Evolutionary conservation across 2,329 filamentous ascomycete genomes (phyloP), one percentile per base, ranked within the genome.

Genomic region (Calonectria pauciramosa): DNA sequence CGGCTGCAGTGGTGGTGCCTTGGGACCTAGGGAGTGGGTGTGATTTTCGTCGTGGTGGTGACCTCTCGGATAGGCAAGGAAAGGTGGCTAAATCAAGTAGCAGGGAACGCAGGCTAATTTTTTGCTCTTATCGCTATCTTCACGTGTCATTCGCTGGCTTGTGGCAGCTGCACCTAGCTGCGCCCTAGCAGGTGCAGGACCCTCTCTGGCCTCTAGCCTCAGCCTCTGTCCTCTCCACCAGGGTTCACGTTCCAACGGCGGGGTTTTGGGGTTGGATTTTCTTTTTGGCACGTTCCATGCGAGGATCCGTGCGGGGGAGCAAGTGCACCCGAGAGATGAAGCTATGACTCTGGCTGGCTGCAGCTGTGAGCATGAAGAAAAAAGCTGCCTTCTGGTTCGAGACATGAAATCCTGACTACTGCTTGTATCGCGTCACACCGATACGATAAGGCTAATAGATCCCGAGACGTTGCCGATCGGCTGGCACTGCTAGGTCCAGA

Each of bases 41-140:
- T 38, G 52, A 54, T 63, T 72, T 76, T 78, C 74, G 56, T 80
- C 73, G 72, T 69, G 68, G 72, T 68, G 66, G 79, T 81, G 79
- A 81, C 78, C 78, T 81, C 60, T 51, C 20, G 54, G 59, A 73
- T 70, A 75, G 66, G 80, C 79, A 73, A 79, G 79, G 80, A 76
- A 81, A 81, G 73, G 80, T 81, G 80, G 80, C 80, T 78, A 78
- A 74, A 78, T 74, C 54, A 81, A 65, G 77, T 81, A 80, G 71
- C 72, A 63, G 49, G 56, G 30, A 56, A 65, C 30, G 41, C 60
- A 28, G 32, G 75, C 77, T 70, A 78, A 74, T 66, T 81, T 80
- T 80, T 81, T 80, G 59, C 41, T 70, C 72, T 81, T 81, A 81
- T 81, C 79, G 70, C 78, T 81, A 81, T 81, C 80, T 80, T 81